Conservation (phyloP, 805 yeast genomes). For the Schwanniomyces vanrijiae region DNA sequence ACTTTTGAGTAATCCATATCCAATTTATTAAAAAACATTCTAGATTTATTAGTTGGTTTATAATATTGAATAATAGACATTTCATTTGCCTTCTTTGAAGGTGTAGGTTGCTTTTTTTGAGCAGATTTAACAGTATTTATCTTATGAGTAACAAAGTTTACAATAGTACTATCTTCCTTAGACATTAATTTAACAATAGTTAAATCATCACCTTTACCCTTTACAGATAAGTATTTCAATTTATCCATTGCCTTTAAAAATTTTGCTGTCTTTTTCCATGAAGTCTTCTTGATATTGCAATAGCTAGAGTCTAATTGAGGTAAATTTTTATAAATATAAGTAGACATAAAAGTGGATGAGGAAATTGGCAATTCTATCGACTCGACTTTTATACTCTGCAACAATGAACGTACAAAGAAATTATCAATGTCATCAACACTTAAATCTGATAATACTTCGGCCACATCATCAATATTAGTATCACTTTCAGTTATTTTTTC, state of each 20-base stretch:
- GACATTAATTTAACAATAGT: constrained; percentile 53
- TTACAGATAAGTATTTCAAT: constrained; percentile 60
- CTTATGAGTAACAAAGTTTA: constrained; percentile 65
- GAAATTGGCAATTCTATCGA: constrained; percentile 62
- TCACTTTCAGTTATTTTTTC: constrained; percentile 6
- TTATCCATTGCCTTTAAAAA: constrained; percentile 87
- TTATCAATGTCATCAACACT: constrained; percentile 68
- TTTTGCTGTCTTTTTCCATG: constrained; percentile 88
- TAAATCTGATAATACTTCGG: constrained; percentile 41
- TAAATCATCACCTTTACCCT: constrained; percentile 86
- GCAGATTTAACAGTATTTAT: constrained; percentile 16
- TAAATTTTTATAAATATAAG: constrained; percentile 66
- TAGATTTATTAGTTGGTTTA: constrained; percentile 55
- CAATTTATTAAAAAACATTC: constrained; percentile 46
- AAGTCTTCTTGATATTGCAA: constrained; percentile 71
- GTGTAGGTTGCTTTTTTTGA: constrained; percentile 16
- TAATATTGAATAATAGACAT: constrained; percentile 42
- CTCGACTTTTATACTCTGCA: constrained; percentile 64
- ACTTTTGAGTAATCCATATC: constrained; percentile 35
- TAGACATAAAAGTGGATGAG: constrained; percentile 75
- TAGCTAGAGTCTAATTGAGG: constrained; percentile 58
- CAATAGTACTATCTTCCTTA: constrained; percentile 46
- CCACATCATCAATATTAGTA: constrained; percentile 23
- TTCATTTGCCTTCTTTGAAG: constrained; percentile 21
- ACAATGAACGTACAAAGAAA: constrained; percentile 67